Evolutionary conservation across 768 basidiomycete species (phyloP).

Genomic region (Suillus alpinus): DNA sequence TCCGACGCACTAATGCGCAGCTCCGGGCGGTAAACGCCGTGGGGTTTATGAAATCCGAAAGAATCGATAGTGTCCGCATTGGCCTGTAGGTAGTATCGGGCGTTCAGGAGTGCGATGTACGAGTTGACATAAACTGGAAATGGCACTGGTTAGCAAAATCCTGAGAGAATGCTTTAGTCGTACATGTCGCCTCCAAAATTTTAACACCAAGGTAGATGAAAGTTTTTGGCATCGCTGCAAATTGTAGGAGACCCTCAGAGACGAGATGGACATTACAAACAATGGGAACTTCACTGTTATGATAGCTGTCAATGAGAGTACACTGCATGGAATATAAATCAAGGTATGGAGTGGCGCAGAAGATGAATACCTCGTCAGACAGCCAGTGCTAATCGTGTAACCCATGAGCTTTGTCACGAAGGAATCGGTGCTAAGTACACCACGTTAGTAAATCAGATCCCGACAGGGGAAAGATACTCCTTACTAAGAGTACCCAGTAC

Average conservation of each 20-base stretch:
- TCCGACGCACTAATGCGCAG: too few relatives aligned
- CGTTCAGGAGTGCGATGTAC: not conserved
- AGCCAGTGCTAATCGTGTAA: not conserved
- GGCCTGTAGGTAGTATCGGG: not conserved
- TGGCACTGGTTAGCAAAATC: not conserved
- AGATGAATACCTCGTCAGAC: not conserved
- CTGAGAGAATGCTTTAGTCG: not conserved
- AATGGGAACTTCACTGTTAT: not conserved
- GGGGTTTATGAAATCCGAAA: not conserved
- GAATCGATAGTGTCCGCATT: not conserved
- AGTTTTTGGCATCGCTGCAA: not conserved
- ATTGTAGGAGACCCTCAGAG: not conserved
- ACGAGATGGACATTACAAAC: not conserved
- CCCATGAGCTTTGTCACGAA: not conserved
- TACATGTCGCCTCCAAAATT: not conserved
- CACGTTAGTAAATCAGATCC: not conserved
- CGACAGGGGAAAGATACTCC: not conserved
- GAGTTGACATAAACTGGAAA: not conserved
- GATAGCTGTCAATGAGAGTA: not conserved
- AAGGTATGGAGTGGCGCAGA: not conserved
- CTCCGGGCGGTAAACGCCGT: not conserved
- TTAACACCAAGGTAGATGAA: not conserved
- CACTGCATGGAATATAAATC: not conserved
- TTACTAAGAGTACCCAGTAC: not conserved
- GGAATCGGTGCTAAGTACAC: not conserved